Percentiles rank a stretch among this genome's conserved stretches.
phyloP scores from a whole-genome alignment of 73 alveolate species.

The Tetrahymena malaccensis region DNA sequence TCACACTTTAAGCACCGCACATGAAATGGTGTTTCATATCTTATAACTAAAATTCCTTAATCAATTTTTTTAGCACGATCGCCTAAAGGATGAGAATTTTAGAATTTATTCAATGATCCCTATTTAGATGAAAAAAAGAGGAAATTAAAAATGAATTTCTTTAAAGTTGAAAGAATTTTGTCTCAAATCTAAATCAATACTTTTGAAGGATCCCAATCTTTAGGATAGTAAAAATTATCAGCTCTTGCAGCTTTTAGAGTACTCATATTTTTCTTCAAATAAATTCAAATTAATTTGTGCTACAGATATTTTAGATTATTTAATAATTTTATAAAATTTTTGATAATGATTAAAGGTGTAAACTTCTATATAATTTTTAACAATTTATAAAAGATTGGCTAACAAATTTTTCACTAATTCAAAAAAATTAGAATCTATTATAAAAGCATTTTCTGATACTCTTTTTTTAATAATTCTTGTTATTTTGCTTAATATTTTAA shows the following conservation, averaged over 20 bases:
- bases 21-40: slow-evolving; percentile 38
- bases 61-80: slow-evolving; percentile 3
- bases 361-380: background rate
- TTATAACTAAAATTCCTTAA: slow-evolving; percentile 6
- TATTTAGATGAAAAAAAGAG: background rate
- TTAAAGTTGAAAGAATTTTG: no score
- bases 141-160: background rate
- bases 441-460: no score
- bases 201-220: background rate
- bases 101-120: slow-evolving; percentile 14
- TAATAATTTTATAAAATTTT: no score
- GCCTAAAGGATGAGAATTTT: slow-evolving; percentile 1
- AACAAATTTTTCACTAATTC: background rate
- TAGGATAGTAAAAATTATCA: slow-evolving; percentile 10
- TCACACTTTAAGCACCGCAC: slow-evolving; percentile 25
- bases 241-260: slow-evolving; percentile 22
- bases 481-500: no score
- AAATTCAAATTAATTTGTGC: background rate
- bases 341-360: background rate
- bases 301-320: background rate
- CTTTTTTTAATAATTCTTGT: no score
- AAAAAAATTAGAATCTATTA: no score
- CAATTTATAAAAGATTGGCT: background rate
- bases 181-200: background rate
- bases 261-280: background rate